phyloP scores from a whole-genome alignment of 768 basidiomycete species.

The Phlegmacium glaucopus region DNA sequence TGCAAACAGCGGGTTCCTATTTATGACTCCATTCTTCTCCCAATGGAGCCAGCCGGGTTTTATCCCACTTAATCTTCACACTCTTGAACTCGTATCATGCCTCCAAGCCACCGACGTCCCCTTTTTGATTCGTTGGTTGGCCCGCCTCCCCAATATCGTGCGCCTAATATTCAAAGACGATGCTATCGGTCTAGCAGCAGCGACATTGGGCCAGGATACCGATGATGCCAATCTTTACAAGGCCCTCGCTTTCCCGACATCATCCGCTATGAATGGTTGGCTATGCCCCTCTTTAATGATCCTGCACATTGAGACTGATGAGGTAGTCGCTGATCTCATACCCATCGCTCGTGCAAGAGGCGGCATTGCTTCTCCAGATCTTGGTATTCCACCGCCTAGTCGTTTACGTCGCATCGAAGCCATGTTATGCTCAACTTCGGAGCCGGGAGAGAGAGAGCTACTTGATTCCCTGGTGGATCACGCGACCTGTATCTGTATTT shows the following conservation, averaged over 20 bases:
- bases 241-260: slow-evolving; percentile 15
- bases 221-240: slow-evolving; percentile 14
- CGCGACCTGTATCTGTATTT: slow-evolving; percentile 1
- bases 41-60: slow-evolving; percentile 21
- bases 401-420: slow-evolving; percentile 18
- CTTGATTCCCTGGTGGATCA: slow-evolving; percentile 7
- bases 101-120: slow-evolving; percentile 16
- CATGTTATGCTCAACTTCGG: slow-evolving; percentile 16
- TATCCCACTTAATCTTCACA: slow-evolving; percentile 19
- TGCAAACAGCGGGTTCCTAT: neutral
- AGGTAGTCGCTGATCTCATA: slow-evolving; percentile 12
- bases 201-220: neutral
- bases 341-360: slow-evolving; percentile 16
- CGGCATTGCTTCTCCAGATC: neutral
- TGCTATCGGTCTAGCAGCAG: slow-evolving; percentile 4
- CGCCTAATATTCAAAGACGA: slow-evolving; percentile 18
- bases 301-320: slow-evolving; percentile 13
- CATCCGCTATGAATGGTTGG: slow-evolving; percentile 13
- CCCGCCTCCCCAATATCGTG: slow-evolving; percentile 22
- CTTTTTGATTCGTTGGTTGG: slow-evolving; percentile 23
- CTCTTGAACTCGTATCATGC: slow-evolving; percentile 20
- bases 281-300: slow-evolving; percentile 21
- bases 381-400: neutral
- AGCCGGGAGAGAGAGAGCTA: slow-evolving; percentile 11
- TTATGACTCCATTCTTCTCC: slow-evolving; percentile 13